Conservation (phyloP, 2,329 filamentous ascomycete species). For the Fusarium hainanense region DNA sequence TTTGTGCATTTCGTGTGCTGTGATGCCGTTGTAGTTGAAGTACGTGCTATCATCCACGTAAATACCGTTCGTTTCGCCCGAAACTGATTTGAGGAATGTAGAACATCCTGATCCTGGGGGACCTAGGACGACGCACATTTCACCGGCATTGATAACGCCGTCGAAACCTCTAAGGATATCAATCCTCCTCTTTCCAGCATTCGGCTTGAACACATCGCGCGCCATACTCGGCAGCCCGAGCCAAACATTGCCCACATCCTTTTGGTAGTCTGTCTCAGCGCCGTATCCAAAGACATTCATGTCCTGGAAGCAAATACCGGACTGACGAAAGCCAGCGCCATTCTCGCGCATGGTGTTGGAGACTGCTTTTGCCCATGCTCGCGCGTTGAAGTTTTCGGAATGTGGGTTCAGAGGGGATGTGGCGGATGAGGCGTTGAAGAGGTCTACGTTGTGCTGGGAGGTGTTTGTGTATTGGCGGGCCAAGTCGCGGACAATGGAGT, state of each 20-base stretch:
- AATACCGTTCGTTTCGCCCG: slow-evolving; percentile 73
- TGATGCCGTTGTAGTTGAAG: slow-evolving; percentile 40
- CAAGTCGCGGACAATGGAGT: slow-evolving; percentile 39
- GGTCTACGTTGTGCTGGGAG: slow-evolving; percentile 25
- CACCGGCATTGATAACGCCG: slow-evolving; percentile 71
- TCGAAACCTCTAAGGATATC: slow-evolving; percentile 71
- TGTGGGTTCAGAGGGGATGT: slow-evolving; percentile 61
- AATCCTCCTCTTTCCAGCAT: slow-evolving; percentile 34
- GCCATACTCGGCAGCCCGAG: slow-evolving; percentile 39
- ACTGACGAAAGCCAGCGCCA: slow-evolving; percentile 45
- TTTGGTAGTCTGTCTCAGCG: slow-evolving; percentile 61
- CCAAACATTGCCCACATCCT: slow-evolving; percentile 53
- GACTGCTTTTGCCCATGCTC: slow-evolving; percentile 51
- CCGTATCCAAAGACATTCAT: slow-evolving; percentile 59
- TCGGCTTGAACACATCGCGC: background rate
- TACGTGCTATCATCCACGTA: slow-evolving; percentile 60
- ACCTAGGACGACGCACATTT: slow-evolving; percentile 77
- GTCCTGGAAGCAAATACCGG: slow-evolving; percentile 57
- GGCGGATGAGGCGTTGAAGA: slow-evolving; percentile 32
- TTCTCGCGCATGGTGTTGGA: slow-evolving; percentile 41
- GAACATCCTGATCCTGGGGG: slow-evolving; percentile 72
- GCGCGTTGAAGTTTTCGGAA: slow-evolving; percentile 62
- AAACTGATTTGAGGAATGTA: slow-evolving; percentile 68
- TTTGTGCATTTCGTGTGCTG: slow-evolving; percentile 36
- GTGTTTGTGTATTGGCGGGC: slow-evolving; percentile 32